phyloP scores from a whole-genome alignment of 345 rosid species.

The Populus pruinosa region DNA sequence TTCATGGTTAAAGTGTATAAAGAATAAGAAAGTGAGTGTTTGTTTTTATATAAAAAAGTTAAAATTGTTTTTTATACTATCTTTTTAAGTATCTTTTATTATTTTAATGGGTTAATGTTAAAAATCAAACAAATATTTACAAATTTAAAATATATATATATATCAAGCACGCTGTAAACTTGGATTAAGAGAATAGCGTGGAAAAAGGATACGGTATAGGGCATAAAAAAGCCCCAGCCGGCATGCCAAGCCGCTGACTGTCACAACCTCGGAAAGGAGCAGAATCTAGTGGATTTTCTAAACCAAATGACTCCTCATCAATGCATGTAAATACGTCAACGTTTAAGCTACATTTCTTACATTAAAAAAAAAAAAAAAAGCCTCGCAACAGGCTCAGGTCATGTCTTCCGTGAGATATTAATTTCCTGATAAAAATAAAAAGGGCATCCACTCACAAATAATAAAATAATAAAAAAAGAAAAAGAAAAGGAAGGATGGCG shows the following conservation, averaged over 20 bases:
- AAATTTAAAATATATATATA: no score
- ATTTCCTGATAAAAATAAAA: not conserved
- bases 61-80: no score
- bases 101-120: no score
- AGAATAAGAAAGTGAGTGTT: no score
- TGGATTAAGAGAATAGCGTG: not conserved
- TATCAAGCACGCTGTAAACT: no score
- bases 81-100: no score
- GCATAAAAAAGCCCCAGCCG: slow-evolving; percentile 3
- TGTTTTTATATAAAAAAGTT: no score
- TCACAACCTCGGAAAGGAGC: not conserved
- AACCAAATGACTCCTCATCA: not conserved
- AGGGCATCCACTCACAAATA: not conserved
- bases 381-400: not conserved
- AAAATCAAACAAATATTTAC: no score
- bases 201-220: not conserved
- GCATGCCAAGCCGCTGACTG: not conserved
- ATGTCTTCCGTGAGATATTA: not conserved
- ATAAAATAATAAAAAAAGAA: not conserved
- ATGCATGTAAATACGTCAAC: not conserved
- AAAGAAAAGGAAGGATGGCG: not conserved
- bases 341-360: no score
- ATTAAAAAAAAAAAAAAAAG: no score
- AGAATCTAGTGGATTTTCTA: slow-evolving; percentile 10
- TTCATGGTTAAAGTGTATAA: no score